A percentile compares a stretch with the other conserved stretches of the same genome.
Conservation (phyloP, 208 protist genomes). For the Naegleria gruberi region DNA sequence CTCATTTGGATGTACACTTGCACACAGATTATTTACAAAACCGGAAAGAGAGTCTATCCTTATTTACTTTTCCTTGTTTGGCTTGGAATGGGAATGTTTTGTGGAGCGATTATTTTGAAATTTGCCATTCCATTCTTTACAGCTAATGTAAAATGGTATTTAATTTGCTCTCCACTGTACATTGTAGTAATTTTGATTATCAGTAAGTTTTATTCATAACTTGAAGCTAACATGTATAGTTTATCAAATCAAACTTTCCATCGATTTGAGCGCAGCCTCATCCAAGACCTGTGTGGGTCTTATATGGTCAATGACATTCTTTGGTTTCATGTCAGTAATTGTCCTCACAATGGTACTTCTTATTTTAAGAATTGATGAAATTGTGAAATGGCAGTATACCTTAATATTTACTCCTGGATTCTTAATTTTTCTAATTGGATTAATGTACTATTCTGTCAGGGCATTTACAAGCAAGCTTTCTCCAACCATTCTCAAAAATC, state of each 20-base stretch:
- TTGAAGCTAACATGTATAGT: neutral
- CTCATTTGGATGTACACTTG: neutral
- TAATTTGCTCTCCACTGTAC: neutral
- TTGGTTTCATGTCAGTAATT: neutral
- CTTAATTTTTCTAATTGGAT: neutral
- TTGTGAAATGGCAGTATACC: neutral
- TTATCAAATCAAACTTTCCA: neutral
- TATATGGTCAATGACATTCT: neutral
- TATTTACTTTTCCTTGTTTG: neutral
- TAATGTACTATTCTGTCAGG: neutral
- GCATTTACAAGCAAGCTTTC: neutral
- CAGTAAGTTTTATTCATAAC: neutral
- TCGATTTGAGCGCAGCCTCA: neutral
- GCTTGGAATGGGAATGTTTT: neutral
- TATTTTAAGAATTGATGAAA: neutral
- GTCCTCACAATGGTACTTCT: neutral
- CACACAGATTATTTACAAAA: neutral
- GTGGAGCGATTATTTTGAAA: neutral
- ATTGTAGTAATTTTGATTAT: neutral
- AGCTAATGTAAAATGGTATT: neutral
- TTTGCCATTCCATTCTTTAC: neutral
- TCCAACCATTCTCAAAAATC: neutral
- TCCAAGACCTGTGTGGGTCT: neutral
- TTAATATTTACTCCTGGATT: neutral
- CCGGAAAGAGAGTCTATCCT: slow-evolving; percentile 1